A percentile compares a stretch with the other conserved stretches of the same genome.
These are phyloP conservation scores for Citrullus mucosospermus DNA, from an alignment of 306 rosid genomes.

Conservation along the genomic window DNA sequence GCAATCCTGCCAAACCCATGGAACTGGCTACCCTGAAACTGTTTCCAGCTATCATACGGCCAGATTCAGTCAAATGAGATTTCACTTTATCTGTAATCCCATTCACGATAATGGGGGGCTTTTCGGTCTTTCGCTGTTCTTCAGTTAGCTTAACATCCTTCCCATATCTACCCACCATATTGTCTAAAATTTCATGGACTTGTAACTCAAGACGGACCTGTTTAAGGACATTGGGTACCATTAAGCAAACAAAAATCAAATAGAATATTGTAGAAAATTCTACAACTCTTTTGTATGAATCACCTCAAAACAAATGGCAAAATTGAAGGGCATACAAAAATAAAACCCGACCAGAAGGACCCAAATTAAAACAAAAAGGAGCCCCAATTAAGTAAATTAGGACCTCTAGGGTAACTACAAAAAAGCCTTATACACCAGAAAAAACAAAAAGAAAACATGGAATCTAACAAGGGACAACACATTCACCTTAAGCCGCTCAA, in stretches of 20 bases:
- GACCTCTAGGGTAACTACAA: background rate
- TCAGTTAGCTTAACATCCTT: slow-evolving; percentile 26
- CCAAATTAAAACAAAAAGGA: background rate
- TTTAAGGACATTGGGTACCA: background rate
- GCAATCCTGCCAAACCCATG: slow-evolving; percentile 70
- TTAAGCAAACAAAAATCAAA: background rate
- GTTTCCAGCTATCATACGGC: slow-evolving; percentile 20
- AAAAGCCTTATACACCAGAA: background rate
- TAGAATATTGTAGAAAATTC: background rate
- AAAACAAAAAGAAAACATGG: background rate
- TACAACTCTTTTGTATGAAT: background rate
- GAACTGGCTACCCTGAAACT: slow-evolving; percentile 35
- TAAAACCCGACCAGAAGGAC: background rate
- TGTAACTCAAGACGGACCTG: slow-evolving; percentile 71
- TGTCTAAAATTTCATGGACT: slow-evolving; percentile 51
- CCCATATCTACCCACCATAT: slow-evolving; percentile 17
- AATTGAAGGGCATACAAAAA: background rate
- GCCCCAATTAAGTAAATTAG: background rate
- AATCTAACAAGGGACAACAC: background rate
- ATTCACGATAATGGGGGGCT: slow-evolving; percentile 32
- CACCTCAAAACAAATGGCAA: no score
- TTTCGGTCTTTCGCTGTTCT: slow-evolving; percentile 21
- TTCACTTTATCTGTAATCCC: slow-evolving; percentile 32
- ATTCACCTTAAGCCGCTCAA: background rate
- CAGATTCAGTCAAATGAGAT: slow-evolving; percentile 10